Evolutionary conservation across 23 red algal species (phyloP), one percentile per base, ranked within the genome.

Genomic region (Gracilaria caudata): DNA sequence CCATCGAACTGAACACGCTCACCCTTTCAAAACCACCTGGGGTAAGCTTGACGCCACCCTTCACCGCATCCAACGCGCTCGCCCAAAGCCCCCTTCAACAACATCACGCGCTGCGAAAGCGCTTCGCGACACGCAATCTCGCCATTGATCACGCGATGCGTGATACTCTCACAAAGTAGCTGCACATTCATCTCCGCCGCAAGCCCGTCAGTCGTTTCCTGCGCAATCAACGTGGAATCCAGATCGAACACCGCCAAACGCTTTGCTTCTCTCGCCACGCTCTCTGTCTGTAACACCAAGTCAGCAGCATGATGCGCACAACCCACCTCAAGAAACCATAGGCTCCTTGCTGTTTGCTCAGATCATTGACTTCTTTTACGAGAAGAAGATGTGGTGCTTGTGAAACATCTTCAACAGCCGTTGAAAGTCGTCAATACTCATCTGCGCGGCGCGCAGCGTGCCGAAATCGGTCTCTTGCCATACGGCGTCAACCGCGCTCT

Each of bases 201-300:
- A 10, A 96, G 83, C 76, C 89, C 89, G 83, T 96, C 94, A 39
- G 90, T 93, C 3, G 77, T 86, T 73, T 96, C 94, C 39, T 88
- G 76, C 58, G 39, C 73, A 35, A 96, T 96, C 24, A 96, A 63
- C 4, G 94, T 96, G 19, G 87, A 92, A 64, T 96, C 94, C 19
- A 96, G 80, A 51, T 96, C 94, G 49, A 96, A 92, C 37, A 96
- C 79, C 64, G 87, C 94, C 23, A 96, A 82, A 14, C 94, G 94
- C 75, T 96, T 96, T 30, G 35, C 64, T 30, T 28, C 60, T 21
- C 35, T 45, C 7, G 77, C 55, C 19, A 82, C 47, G 2, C 16
- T n/a, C 34, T 83, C 86, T 19, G 13, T n/a, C 49, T 95, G 93
- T 20, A 95, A n/a, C 1, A 73, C 72, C 39, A 91, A 53, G 25